A percentile compares a stretch with the other conserved stretches of the same genome.
Evolutionary conservation across 2,329 filamentous ascomycete genomes (phyloP).

Genomic region (Uncinocarpus reesii): DNA sequence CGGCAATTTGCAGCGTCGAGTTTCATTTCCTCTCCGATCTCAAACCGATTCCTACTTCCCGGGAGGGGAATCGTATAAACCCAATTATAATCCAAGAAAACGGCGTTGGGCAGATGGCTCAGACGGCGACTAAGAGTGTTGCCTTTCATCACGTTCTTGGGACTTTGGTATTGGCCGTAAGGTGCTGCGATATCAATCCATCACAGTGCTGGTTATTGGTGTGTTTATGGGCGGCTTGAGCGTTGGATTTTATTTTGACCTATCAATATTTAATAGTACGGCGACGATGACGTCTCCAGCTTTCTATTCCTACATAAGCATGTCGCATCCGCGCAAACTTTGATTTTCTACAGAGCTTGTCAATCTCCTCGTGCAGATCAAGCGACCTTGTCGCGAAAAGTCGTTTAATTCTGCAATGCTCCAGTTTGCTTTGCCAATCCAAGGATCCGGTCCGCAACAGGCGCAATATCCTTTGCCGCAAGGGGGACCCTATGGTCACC

Average conservation of each 20-base stretch:
- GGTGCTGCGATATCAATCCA: no score
- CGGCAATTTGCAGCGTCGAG: background rate
- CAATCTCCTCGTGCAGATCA: no score
- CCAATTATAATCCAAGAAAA: background rate
- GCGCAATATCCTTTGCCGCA: slow-evolving; percentile 54
- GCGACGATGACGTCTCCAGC: background rate
- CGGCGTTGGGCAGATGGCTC: background rate
- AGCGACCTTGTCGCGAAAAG: no score
- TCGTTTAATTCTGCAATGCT: no score
- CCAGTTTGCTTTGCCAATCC: slow-evolving; percentile 11
- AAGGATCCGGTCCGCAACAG: slow-evolving; percentile 27
- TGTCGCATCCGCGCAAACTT: no score
- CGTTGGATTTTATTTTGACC: background rate
- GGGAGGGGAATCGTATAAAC: background rate
- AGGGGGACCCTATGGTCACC: slow-evolving; percentile 62
- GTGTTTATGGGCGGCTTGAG: background rate
- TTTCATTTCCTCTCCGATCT: background rate
- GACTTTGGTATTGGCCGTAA: no score
- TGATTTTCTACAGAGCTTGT: no score
- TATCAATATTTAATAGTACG: background rate
- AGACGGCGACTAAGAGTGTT: background rate
- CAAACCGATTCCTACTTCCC: background rate
- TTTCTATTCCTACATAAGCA: no score
- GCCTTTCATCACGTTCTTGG: background rate
- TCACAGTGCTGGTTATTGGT: no score